Conservation (phyloP, 1,284 basidiomycete species). For the Acaromyces ingoldii region DNA sequence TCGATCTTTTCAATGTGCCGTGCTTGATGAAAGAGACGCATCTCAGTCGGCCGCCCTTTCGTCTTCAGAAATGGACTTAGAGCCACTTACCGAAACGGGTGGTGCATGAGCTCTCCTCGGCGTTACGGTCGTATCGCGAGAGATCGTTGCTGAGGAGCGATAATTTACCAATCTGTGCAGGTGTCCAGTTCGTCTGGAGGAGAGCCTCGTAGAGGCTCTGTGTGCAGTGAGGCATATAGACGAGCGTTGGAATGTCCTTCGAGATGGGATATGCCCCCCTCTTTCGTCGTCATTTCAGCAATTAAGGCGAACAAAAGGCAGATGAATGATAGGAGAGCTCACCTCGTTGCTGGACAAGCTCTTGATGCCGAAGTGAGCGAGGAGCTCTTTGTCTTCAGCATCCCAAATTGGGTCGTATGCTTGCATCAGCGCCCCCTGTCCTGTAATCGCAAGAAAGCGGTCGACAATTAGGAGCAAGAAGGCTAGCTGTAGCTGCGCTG, state of each 20-base stretch:
- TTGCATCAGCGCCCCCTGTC: not conserved
- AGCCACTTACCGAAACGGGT: not conserved
- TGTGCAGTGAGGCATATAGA: constrained; percentile 26
- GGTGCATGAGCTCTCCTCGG: not conserved
- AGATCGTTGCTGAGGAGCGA: constrained; percentile 16
- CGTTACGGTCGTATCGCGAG: not conserved
- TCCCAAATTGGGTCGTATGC: constrained; percentile 4
- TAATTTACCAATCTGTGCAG: not conserved
- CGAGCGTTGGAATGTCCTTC: constrained; percentile 12
- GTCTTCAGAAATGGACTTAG: not conserved
- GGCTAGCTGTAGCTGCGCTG: constrained; percentile 3
- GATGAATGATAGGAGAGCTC: too few species aligned
- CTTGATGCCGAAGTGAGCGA: not conserved
- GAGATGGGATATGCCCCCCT: constrained; percentile 1
- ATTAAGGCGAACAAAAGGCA: too few species aligned
- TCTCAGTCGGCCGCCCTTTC: not conserved
- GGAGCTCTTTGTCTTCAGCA: not conserved
- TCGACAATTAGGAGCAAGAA: constrained; percentile 5
- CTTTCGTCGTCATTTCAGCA: too few species aligned
- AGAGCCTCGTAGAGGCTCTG: constrained; percentile 18
- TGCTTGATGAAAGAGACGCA: not conserved
- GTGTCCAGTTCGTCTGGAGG: constrained; percentile 18
- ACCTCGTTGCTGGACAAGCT: not conserved
- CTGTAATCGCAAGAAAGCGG: not conserved
- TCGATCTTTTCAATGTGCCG: not conserved